phyloP scores from a whole-genome alignment of 2,329 filamentous ascomycete species.

The Hymenoscyphus repandus region DNA sequence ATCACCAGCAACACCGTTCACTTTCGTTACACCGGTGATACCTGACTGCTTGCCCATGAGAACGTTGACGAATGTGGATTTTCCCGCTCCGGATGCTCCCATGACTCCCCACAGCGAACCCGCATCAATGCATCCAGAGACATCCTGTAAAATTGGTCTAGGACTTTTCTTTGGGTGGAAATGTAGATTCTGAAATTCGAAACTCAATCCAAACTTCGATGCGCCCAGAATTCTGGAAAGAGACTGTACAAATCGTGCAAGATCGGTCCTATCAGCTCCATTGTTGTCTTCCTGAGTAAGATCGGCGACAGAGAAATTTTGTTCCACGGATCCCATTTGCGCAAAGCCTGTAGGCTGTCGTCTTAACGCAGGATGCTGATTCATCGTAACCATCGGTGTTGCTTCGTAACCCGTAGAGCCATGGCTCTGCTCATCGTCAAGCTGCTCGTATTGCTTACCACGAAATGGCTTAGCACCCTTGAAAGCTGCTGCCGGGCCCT shows the following conservation, averaged over 20 bases:
- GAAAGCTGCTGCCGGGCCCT: not conserved
- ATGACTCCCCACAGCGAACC: constrained; percentile 54
- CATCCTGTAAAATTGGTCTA: constrained; percentile 45
- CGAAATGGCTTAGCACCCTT: not conserved
- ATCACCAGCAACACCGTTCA: constrained; percentile 38
- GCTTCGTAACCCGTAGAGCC: constrained; percentile 1
- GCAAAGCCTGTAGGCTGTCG: constrained; percentile 20
- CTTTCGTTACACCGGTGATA: constrained; percentile 45
- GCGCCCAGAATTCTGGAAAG: constrained; percentile 47
- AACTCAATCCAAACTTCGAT: constrained; percentile 46
- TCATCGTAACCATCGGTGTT: constrained; percentile 11
- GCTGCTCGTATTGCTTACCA: constrained; percentile 12
- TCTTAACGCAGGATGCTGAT: constrained; percentile 8
- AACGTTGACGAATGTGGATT: constrained; percentile 55
- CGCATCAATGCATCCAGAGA: constrained; percentile 49
- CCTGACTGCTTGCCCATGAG: constrained; percentile 53
- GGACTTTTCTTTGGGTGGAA: constrained; percentile 39
- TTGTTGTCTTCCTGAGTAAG: constrained; percentile 9
- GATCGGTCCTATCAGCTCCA: constrained; percentile 32
- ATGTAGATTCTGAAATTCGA: constrained; percentile 45
- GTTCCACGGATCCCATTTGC: constrained; percentile 11
- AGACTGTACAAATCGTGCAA: constrained; percentile 47
- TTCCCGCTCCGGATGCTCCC: constrained; percentile 55
- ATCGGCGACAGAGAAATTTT: constrained; percentile 13
- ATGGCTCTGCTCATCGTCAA: constrained; percentile 9